Evolutionary conservation across 225 moss, liverwort and hornwort genomes (phyloP).

Genomic region (Neckera pumila): DNA sequence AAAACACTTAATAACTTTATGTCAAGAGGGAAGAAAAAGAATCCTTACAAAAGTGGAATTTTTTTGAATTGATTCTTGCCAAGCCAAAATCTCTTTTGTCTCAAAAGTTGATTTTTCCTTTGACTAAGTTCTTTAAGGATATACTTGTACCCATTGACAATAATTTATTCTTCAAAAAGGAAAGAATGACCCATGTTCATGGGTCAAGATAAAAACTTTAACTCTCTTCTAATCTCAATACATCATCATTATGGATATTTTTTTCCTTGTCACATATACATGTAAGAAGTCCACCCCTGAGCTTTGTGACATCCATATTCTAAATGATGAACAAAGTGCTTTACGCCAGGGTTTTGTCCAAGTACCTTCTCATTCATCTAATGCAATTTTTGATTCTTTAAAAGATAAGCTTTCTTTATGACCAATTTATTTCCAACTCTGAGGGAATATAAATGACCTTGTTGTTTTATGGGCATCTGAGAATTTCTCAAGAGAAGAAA

Average conservation of each 20-base stretch:
- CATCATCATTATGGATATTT: fast-evolving
- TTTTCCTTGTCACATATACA: not conserved
- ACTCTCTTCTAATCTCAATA: fast-evolving
- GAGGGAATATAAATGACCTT: fast-evolving
- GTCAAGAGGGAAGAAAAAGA: fast-evolving
- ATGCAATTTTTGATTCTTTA: too few species aligned
- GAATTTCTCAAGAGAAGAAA: not conserved
- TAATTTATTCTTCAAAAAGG: not conserved
- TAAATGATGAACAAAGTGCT: not conserved
- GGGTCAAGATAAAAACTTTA: not conserved
- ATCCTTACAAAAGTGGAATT: fast-evolving
- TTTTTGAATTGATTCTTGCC: not conserved
- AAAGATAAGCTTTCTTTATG: fast-evolving
- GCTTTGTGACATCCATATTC: not conserved
- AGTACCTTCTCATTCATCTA: not conserved
- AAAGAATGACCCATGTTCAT: not conserved
- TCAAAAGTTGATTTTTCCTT: not conserved
- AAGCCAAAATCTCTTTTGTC: fast-evolving
- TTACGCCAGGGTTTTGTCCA: not conserved
- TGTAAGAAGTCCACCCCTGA: fast-evolving
- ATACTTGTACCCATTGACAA: fast-evolving
- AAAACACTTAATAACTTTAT: not conserved
- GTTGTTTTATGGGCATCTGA: fast-evolving
- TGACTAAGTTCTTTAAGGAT: fast-evolving
- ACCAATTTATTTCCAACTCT: not conserved